A percentile compares a stretch with the other conserved stretches of the same genome.
These are phyloP conservation scores for Kuraishia piskuri DNA, from an alignment of 805 yeast species.

Conservation along the genomic window DNA sequence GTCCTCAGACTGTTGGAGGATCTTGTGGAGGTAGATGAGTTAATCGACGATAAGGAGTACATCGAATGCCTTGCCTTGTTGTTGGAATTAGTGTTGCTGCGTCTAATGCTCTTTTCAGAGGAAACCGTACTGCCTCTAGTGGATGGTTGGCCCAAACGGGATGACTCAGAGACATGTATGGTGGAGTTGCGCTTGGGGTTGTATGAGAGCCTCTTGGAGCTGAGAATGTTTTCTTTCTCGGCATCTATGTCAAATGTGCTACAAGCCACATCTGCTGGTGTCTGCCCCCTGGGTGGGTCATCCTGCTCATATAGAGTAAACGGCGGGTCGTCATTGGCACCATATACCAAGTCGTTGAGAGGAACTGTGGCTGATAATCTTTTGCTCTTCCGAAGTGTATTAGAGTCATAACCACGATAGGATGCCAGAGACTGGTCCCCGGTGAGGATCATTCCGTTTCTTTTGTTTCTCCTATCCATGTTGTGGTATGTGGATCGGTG, in stretches of 20 bases:
- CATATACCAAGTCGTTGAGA: neutral
- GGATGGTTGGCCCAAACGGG: neutral
- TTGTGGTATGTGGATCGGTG: neutral
- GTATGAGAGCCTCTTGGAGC: neutral
- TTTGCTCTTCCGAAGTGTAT: neutral
- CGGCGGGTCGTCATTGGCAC: neutral
- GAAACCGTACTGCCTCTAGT: neutral
- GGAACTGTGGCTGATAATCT: neutral
- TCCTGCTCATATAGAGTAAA: neutral
- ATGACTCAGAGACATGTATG: neutral
- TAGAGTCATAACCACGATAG: neutral
- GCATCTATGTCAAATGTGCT: neutral
- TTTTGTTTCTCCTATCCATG: neutral
- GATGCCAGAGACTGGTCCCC: neutral
- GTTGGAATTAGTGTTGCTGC: neutral
- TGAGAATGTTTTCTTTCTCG: neutral
- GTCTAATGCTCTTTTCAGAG: neutral
- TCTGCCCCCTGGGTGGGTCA: neutral
- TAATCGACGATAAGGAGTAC: constrained; percentile 10
- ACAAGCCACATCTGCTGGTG: neutral
- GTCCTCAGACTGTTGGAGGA: constrained; percentile 15
- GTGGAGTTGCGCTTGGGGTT: neutral
- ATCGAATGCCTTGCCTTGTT: constrained; percentile 8
- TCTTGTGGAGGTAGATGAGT: constrained; percentile 13
- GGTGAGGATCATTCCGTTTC: constrained; percentile 1